Conservation (phyloP, 768 basidiomycete genomes). For the Kwoniella heveanensis region DNA sequence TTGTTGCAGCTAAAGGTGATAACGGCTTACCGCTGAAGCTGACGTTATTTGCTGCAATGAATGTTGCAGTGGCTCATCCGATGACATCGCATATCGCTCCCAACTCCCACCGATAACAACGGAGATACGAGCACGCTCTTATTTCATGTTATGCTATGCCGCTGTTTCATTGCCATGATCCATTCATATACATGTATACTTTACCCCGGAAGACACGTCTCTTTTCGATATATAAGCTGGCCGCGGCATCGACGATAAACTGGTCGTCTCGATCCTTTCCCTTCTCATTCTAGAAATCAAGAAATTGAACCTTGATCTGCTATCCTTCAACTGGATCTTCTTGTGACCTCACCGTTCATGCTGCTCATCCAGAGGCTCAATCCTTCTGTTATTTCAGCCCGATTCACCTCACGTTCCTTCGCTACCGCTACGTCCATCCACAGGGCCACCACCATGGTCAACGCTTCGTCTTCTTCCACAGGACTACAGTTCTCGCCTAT, state of each 20-base stretch:
- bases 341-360: background rate
- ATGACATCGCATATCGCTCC: background rate
- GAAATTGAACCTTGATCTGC: no score
- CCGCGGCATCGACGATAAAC: no score
- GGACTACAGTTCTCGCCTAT: slow-evolving; percentile 59
- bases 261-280: no score
- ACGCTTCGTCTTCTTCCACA: slow-evolving; percentile 12
- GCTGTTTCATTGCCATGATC: no score
- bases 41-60: background rate
- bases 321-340: background rate
- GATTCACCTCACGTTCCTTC: background rate
- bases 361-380: background rate
- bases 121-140: background rate
- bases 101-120: background rate
- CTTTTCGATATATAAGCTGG: no score
- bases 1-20: no score
- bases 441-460: slow-evolving; percentile 2
- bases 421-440: background rate
- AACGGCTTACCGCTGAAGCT: no score
- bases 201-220: no score
- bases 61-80: background rate
- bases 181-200: no score
- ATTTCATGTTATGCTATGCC: no score
- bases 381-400: background rate
- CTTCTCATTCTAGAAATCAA: no score